Conservation (phyloP, 257 asterid genomes). For the Cordia subcordata region DNA sequence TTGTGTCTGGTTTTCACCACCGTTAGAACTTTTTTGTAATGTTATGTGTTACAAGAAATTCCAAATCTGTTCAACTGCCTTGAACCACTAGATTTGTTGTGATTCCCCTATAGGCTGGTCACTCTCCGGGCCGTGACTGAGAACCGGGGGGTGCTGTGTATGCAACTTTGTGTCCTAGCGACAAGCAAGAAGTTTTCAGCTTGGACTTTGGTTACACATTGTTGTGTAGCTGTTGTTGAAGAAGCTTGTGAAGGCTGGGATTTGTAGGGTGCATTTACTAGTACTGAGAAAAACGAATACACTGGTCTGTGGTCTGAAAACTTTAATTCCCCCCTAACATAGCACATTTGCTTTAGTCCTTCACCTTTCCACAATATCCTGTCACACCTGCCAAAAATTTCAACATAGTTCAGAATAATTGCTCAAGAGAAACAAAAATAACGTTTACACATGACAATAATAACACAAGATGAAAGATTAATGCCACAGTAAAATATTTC, state of each 20-base stretch:
- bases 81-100: background rate
- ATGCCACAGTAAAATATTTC: background rate
- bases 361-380: constrained; percentile 88
- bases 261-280: constrained; percentile 16
- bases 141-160: constrained; percentile 29
- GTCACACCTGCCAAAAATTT: constrained; percentile 64
- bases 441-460: too few relatives aligned
- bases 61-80: background rate
- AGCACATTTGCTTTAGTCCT: constrained; percentile 67
- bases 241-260: constrained; percentile 3
- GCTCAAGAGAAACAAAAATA: too few relatives aligned
- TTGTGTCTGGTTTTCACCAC: background rate
- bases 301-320: constrained; percentile 96
- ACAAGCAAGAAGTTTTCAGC: constrained; percentile 21
- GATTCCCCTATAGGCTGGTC: constrained; percentile 12
- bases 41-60: too few relatives aligned
- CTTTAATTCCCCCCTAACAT: constrained; percentile 68
- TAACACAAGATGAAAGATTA: background rate
- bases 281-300: constrained; percentile 55
- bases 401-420: background rate
- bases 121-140: constrained; percentile 11
- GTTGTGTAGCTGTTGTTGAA: background rate
- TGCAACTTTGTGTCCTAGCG: constrained; percentile 32
- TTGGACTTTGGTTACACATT: constrained; percentile 5
- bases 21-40: too few relatives aligned